Percentiles rank a stretch among this genome's conserved stretches.
Conservation (phyloP, 345 rosid genomes). For the Corymbia maculata region DNA sequence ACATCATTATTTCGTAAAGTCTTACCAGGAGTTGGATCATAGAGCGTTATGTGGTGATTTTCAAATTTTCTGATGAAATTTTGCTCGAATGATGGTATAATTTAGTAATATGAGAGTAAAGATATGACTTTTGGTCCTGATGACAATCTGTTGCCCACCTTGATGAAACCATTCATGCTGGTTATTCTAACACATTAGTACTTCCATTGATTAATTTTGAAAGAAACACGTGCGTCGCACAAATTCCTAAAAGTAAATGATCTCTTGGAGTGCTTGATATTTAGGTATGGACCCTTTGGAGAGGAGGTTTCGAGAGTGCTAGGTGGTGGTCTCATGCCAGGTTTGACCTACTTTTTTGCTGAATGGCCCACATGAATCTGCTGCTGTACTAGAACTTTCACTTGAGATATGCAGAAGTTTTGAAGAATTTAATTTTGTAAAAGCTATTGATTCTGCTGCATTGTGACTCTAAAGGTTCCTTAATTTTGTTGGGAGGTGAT, state of each 20-base stretch:
- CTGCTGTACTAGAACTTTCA: neutral
- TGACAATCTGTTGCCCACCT: neutral
- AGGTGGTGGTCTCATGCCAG: slow-evolving; percentile 98
- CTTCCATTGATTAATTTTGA: neutral
- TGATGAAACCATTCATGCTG: neutral
- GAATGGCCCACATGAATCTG: neutral
- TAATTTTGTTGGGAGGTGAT: slow-evolving; percentile 87
- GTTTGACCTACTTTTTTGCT: slow-evolving; percentile 18
- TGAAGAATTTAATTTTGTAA: neutral
- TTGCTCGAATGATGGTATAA: neutral
- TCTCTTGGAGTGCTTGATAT: neutral
- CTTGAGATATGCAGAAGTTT: neutral
- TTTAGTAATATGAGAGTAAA: neutral
- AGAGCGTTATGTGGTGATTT: neutral
- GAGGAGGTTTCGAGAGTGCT: slow-evolving; percentile 82
- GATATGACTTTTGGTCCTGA: neutral
- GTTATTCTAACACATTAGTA: neutral
- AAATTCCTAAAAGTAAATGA: neutral
- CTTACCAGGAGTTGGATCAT: neutral
- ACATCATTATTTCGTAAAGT: too few relatives aligned
- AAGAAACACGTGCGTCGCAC: neutral
- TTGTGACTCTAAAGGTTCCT: slow-evolving; percentile 36
- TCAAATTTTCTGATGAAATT: neutral
- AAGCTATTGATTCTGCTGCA: neutral
- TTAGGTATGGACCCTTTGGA: slow-evolving; percentile 70